Conservation (phyloP, 2,329 filamentous ascomycete species). For the Ascochyta rabiei region DNA sequence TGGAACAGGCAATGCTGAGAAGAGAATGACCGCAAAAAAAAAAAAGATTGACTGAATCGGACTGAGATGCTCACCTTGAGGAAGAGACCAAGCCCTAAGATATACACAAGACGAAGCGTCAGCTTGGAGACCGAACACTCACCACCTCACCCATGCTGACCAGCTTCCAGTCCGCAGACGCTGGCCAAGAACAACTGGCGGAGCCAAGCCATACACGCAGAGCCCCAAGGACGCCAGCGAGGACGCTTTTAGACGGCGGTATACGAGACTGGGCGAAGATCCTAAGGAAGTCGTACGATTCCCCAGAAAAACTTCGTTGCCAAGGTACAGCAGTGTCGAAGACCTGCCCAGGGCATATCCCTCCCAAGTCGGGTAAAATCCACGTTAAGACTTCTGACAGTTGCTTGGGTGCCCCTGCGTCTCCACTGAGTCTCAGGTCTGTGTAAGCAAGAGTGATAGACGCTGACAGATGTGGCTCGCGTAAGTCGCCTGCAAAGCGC, state of each 20-base stretch:
- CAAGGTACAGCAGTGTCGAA: constrained; percentile 16
- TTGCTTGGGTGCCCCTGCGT: constrained; percentile 16
- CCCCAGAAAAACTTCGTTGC: constrained; percentile 19
- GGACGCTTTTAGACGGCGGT: constrained; percentile 19
- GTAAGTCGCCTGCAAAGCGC: constrained; percentile 7
- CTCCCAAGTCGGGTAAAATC: background rate
- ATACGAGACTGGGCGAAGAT: constrained; percentile 7
- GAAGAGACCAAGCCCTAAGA: constrained; percentile 19
- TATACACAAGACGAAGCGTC: constrained; percentile 14
- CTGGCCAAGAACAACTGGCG: constrained; percentile 26
- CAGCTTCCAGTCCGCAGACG: constrained; percentile 15
- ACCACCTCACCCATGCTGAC: constrained; percentile 9
- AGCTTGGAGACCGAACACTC: constrained; percentile 7
- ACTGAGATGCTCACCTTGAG: constrained; percentile 4
- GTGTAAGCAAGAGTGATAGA: constrained; percentile 1
- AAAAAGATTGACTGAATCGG: constrained; percentile 3
- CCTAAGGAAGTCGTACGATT: constrained; percentile 7
- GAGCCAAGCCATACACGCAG: constrained; percentile 38
- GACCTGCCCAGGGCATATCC: constrained; percentile 5
- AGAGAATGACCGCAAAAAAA: constrained; percentile 16
- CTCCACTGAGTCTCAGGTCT: constrained; percentile 2
- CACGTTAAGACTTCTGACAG: constrained; percentile 18
- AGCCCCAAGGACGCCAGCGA: constrained; percentile 11
- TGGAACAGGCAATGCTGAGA: constrained; percentile 18
- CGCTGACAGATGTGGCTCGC: constrained; percentile 2